phyloP scores from a whole-genome alignment of 2,329 filamentous ascomycete species.

The Claviceps sp. region DNA sequence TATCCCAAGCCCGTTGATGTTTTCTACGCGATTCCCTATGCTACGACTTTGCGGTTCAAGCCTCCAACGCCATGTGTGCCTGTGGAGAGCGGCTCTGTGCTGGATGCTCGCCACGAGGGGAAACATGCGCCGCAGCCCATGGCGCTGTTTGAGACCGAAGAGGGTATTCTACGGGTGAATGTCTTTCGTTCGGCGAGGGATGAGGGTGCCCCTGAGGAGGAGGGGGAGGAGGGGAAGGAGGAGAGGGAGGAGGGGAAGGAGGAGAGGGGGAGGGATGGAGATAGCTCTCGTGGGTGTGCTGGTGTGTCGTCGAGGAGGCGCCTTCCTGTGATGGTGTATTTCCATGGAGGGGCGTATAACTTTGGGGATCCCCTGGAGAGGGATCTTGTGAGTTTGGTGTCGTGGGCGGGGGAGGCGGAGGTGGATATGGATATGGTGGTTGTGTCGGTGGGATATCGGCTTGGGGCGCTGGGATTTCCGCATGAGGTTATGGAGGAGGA shows the following conservation, averaged over 20 bases:
- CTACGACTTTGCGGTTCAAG: slow-evolving; percentile 22
- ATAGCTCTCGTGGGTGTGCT: too few species aligned
- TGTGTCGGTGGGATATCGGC: slow-evolving; percentile 49
- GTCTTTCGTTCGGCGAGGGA: slow-evolving; percentile 27
- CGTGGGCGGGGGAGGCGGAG: slow-evolving; percentile 32
- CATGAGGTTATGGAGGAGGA: slow-evolving; percentile 34
- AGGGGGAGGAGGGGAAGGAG: too few species aligned
- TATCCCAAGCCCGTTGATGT: slow-evolving; percentile 25
- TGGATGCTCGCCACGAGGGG: slow-evolving; percentile 24
- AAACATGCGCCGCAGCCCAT: slow-evolving; percentile 11
- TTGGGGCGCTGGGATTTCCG: slow-evolving; percentile 57
- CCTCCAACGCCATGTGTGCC: not conserved
- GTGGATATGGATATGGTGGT: slow-evolving; percentile 37
- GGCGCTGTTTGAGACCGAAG: slow-evolving; percentile 21
- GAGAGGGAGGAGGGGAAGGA: too few species aligned
- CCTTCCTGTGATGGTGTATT: slow-evolving; percentile 40
- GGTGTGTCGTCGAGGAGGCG: not conserved
- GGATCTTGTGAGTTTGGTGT: slow-evolving; percentile 48
- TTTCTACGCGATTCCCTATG: slow-evolving; percentile 40
- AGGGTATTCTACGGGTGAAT: slow-evolving; percentile 41
- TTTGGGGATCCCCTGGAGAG: slow-evolving; percentile 38
- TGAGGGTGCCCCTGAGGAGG: not conserved
- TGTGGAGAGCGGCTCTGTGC: not conserved
- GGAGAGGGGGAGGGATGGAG: too few species aligned
- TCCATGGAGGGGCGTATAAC: slow-evolving; percentile 53